Conservation (phyloP, 805 yeast genomes). For the Kurtzmaniella cleridarum region DNA sequence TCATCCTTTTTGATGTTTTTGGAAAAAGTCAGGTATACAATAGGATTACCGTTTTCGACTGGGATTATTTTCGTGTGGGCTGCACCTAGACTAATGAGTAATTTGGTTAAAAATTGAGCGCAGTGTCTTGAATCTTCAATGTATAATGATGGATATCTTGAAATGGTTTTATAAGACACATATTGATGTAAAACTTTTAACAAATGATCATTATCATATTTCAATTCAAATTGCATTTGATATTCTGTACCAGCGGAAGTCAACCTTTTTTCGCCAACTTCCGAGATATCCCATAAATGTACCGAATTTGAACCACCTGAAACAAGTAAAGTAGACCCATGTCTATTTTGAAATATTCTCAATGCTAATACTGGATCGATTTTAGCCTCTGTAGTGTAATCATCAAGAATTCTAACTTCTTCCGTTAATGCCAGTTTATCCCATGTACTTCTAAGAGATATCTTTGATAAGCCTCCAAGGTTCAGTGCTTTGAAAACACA, state of each 20-base stretch:
- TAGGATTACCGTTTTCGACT: conserved; percentile 75
- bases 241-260: neutral
- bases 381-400: neutral
- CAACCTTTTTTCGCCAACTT: conserved; percentile 11
- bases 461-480: conserved; percentile 33
- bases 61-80: conserved; percentile 62
- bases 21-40: conserved; percentile 69
- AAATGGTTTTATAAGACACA: conserved; percentile 71
- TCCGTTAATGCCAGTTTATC: conserved; percentile 3
- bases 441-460: conserved; percentile 15
- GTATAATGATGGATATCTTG: conserved; percentile 61
- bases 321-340: conserved; percentile 42
- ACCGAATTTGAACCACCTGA: conserved; percentile 73
- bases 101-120: conserved; percentile 64
- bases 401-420: conserved; percentile 5
- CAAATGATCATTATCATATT: conserved; percentile 55
- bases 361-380: conserved; percentile 55
- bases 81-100: conserved; percentile 68
- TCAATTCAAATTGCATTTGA: conserved; percentile 9
- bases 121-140: conserved; percentile 82
- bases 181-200: conserved; percentile 55
- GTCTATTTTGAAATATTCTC: conserved; percentile 35
- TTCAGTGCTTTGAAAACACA: conserved; percentile 62
- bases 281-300: conserved; percentile 60
- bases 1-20: conserved; percentile 26